These are phyloP conservation scores for Ceratocystis eucalypticola DNA, from an alignment of 2,329 filamentous ascomycete genomes.

Conservation along the genomic window DNA sequence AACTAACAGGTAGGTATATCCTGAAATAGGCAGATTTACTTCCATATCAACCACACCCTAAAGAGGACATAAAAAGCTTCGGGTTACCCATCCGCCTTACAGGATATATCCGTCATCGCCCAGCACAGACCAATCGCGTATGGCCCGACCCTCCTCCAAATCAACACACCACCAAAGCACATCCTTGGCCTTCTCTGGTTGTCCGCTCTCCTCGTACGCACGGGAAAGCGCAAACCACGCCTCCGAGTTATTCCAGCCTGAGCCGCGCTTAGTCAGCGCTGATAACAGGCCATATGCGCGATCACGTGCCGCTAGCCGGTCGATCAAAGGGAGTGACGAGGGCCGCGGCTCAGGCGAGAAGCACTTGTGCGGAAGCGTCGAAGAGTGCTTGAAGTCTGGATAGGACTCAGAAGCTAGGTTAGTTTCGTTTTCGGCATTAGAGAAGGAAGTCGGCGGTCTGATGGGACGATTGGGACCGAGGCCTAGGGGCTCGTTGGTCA, in stretches of 20 bases:
- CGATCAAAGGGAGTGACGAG: constrained; percentile 54
- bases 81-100: background rate
- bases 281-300: constrained; percentile 75
- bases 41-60: background rate
- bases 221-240: constrained; percentile 84
- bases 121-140: constrained; percentile 65
- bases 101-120: constrained; percentile 51
- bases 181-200: constrained; percentile 77
- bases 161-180: constrained; percentile 97
- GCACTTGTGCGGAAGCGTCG: constrained; percentile 26
- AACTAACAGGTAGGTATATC: background rate
- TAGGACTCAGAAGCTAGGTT: constrained; percentile 18
- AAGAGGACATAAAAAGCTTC: background rate
- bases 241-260: constrained; percentile 81
- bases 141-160: constrained; percentile 69
- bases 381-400: constrained; percentile 19
- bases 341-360: constrained; percentile 42
- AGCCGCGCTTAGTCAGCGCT: constrained; percentile 69
- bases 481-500: constrained; percentile 14
- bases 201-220: constrained; percentile 75
- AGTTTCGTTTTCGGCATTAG: constrained; percentile 7
- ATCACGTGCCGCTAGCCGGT: constrained; percentile 79
- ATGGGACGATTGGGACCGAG: constrained; percentile 16
- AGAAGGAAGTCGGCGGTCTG: background rate
- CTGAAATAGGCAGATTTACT: background rate